Percentiles rank a stretch among this genome's conserved stretches.
These are phyloP conservation scores for Cryptococcus hybrid DNA, from an alignment of 1,284 basidiomycete species.

Conservation along the genomic window DNA sequence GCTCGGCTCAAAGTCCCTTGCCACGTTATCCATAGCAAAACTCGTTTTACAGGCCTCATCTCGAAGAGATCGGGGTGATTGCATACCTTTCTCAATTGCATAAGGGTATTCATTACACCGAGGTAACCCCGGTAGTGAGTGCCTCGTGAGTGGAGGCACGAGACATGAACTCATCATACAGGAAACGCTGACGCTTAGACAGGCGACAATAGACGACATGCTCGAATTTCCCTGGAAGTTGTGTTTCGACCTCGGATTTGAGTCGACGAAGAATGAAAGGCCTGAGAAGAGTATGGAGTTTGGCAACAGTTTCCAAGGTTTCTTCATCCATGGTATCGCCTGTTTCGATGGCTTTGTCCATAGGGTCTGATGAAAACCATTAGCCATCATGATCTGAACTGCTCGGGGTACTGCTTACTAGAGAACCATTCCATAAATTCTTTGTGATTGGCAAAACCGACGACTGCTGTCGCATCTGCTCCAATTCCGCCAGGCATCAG, in stretches of 20 bases:
- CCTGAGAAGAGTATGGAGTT: slow-evolving; percentile 87
- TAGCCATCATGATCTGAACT: background rate
- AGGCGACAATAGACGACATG: slow-evolving; percentile 89
- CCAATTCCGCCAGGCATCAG: slow-evolving; percentile 75
- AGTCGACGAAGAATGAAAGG: slow-evolving; percentile 92
- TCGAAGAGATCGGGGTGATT: slow-evolving; percentile 97
- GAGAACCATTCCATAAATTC: slow-evolving; percentile 98
- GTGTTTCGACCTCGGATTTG: slow-evolving; percentile 94
- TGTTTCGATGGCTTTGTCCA: slow-evolving; percentile 91
- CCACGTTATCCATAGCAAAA: slow-evolving; percentile 77
- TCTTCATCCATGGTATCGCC: slow-evolving; percentile 78
- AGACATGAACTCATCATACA: slow-evolving; percentile 99
- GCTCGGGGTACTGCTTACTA: slow-evolving; percentile 58
- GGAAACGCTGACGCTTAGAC: slow-evolving; percentile 90
- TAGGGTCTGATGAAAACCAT: slow-evolving; percentile 61
- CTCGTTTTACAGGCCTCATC: slow-evolving; percentile 88
- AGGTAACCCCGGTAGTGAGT: slow-evolving; percentile 79
- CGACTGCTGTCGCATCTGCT: slow-evolving; percentile 54
- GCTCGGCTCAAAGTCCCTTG: slow-evolving; percentile 82
- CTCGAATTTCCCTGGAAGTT: slow-evolving; percentile 92
- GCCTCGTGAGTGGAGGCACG: slow-evolving; percentile 84
- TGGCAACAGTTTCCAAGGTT: slow-evolving; percentile 78
- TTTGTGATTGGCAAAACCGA: slow-evolving; percentile 87
- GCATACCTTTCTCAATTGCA: slow-evolving; percentile 94
- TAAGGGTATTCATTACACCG: slow-evolving; percentile 89